A percentile compares a stretch with the other conserved stretches of the same genome.
phyloP scores from a whole-genome alignment of 139 green algal species.

The Auxenochlorella pyrenoidosa region DNA sequence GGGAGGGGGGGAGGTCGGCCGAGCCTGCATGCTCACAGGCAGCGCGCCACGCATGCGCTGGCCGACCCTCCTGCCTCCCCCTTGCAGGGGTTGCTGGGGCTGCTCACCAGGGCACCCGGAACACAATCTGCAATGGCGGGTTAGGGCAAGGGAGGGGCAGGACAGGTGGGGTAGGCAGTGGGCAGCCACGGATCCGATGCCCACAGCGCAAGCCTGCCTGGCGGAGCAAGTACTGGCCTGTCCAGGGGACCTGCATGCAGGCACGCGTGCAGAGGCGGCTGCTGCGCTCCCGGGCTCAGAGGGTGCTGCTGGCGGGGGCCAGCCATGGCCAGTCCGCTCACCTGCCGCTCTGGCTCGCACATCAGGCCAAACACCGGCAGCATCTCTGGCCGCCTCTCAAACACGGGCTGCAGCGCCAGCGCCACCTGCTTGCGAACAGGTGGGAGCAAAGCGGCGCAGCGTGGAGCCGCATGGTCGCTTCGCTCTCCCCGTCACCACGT shows the following conservation, averaged over 20 bases:
- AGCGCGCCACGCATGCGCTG: background rate
- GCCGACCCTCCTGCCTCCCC: background rate
- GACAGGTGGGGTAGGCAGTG: background rate
- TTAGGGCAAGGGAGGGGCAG: background rate
- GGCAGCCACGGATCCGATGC: background rate
- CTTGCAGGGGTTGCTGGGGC: background rate
- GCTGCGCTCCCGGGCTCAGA: background rate
- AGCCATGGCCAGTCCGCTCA: background rate
- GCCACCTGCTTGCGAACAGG: background rate
- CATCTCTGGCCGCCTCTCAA: conserved; percentile 60
- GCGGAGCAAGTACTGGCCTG: background rate
- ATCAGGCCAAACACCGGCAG: background rate
- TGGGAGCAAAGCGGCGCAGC: too few species aligned
- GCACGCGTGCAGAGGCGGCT: too few species aligned
- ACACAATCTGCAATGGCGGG: conserved; percentile 46
- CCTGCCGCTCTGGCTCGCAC: conserved; percentile 30
- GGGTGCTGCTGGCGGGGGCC: background rate
- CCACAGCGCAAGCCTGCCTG: background rate
- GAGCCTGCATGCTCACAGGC: background rate
- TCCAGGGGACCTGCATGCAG: background rate
- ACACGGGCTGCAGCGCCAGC: conserved; percentile 61
- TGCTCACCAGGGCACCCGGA: conserved; percentile 64
- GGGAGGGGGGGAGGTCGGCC: background rate
- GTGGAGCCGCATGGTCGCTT: background rate
- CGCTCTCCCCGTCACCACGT: too few species aligned